Base-by-base conservation (phyloP, 306 rosid genomes). In the Glycine latifolia region DNA sequence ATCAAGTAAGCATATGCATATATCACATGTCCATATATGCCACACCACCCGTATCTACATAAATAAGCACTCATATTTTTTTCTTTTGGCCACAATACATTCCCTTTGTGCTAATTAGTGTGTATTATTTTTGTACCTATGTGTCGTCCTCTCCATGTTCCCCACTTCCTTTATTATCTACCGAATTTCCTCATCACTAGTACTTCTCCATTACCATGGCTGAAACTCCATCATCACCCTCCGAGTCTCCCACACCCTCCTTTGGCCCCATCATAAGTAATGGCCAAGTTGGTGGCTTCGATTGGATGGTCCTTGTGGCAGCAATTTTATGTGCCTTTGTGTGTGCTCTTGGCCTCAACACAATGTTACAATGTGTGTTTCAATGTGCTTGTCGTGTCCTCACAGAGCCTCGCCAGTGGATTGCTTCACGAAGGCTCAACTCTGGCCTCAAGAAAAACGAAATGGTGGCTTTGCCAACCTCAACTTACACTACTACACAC, bases 261-360 rank as follows among this genome's bases (percentile, higher is more conserved):
- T 72, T n/a, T 44, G 31, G 31, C 31, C 31, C 31, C 31, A 26
- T 26, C 31, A 26, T 26, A 26, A 26, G 31, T 26, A 26, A 26
- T 26, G 31, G 31, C 31, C 31, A 26, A 26, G 31, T 26, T 26
- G 31, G 31, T 26, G 31, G 31, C 31, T 26, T 1, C 31, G 87
- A 85, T 78, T 66, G 87, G 85, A 82, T 88, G 84, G 82, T 94
- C 37, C 71, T 92, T 1, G 61, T 87, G 76, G 97, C 91, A 7
- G 97, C 92, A 41, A 82, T 92, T 14, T 3, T 89, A 4, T 94
- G 95, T 71, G 95, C 95, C 9, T 72, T 92, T 16, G 83, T 94
- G 6, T 94, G 97, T 50, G 92, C 94, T 48, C 92, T 94, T 8
- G 98, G 98, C 58, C 91, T 94, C 3, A 91, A 94, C 59, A 84